Percentiles rank a stretch among this genome's conserved stretches.
phyloP scores from a whole-genome alignment of 2,329 filamentous ascomycete species.

The Trichophyton rubrum region DNA sequence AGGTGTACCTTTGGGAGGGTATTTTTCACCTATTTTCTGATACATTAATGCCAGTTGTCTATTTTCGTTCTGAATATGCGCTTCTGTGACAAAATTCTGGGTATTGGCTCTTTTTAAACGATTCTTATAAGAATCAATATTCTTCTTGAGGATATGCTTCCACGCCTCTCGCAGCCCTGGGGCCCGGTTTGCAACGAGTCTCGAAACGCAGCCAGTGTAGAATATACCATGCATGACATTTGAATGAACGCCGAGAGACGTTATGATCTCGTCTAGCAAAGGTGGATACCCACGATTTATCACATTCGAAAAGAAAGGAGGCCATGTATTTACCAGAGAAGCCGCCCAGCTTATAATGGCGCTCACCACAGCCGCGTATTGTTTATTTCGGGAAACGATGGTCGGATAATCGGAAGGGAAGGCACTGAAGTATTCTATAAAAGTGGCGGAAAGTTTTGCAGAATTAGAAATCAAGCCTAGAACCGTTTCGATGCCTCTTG shows the following conservation, averaged over 20 bases:
- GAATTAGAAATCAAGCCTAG: constrained; percentile 38
- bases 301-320: constrained; percentile 23
- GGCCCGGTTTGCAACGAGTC: constrained; percentile 14
- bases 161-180: constrained; percentile 5
- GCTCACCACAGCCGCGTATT: constrained; percentile 22
- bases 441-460: constrained; percentile 24
- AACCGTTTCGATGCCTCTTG: constrained; percentile 26
- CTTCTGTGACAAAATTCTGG: not conserved
- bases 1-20: not conserved
- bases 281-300: constrained; percentile 38
- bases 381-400: constrained; percentile 19
- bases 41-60: not conserved
- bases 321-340: constrained; percentile 34
- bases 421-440: constrained; percentile 35
- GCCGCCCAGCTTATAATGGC: constrained; percentile 37
- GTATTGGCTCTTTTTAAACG: not conserved
- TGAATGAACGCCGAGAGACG: constrained; percentile 39
- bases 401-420: constrained; percentile 34
- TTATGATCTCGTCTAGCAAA: constrained; percentile 44
- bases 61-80: not conserved
- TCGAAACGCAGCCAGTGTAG: constrained; percentile 32
- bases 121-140: not conserved
- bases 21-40: not conserved
- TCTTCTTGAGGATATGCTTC: not conserved
- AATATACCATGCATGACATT: constrained; percentile 41